phyloP scores from a whole-genome alignment of 257 asterid species.

The Thymus mandschuricus region DNA sequence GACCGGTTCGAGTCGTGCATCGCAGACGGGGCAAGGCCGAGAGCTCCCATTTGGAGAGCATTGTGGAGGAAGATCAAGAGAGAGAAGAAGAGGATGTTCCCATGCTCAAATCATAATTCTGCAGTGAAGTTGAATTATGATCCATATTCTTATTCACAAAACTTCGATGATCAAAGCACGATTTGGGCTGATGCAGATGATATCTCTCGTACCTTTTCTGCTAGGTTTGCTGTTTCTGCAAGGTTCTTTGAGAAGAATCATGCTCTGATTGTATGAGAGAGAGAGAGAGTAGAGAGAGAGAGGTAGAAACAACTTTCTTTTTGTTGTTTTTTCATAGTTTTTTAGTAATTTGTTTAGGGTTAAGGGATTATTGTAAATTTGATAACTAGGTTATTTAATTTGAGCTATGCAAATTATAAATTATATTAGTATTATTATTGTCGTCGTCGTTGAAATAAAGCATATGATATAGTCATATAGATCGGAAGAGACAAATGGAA shows the following conservation, averaged over 20 bases:
- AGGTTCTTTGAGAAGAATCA: constrained; percentile 47
- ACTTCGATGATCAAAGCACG: constrained; percentile 68
- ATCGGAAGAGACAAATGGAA: constrained; percentile 14
- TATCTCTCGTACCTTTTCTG: constrained; percentile 67
- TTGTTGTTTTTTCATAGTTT: neutral
- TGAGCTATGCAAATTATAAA: neutral
- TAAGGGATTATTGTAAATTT: neutral
- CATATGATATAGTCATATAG: too few species aligned
- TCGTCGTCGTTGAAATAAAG: too few species aligned
- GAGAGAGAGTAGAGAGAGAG: too few species aligned
- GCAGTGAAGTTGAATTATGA: constrained; percentile 60
- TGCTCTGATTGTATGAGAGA: constrained; percentile 33
- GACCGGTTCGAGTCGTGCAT: constrained; percentile 35
- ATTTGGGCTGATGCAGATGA: constrained; percentile 53
- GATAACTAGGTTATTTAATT: neutral
- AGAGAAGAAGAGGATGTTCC: constrained; percentile 47
- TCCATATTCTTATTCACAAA: constrained; percentile 59
- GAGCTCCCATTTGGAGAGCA: constrained; percentile 48
- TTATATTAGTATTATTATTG: neutral
- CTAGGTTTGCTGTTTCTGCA: constrained; percentile 74
- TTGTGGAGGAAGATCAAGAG: constrained; percentile 75
- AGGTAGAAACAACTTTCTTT: neutral
- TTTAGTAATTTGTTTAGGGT: neutral
- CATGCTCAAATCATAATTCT: constrained; percentile 25
- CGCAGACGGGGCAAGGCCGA: constrained; percentile 37